Conservation (phyloP, 23 red algal species). For the Gracilaria gracilis region DNA sequence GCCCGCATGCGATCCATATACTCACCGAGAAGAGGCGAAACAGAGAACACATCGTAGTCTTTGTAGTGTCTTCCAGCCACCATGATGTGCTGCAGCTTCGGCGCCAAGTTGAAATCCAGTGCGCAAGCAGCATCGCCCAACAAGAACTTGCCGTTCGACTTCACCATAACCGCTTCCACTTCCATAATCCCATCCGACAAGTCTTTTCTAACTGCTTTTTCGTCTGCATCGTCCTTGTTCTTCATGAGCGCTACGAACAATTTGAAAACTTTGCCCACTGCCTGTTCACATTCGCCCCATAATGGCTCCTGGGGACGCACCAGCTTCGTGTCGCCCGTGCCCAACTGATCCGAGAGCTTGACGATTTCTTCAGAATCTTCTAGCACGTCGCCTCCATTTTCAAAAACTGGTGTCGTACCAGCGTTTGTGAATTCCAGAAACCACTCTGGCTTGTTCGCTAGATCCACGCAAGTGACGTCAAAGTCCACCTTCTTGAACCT, state of each 20-base stretch:
- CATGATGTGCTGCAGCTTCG: constrained; percentile 63
- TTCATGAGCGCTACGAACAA: constrained; percentile 61
- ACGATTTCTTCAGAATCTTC: constrained; percentile 44
- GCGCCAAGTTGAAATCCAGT: constrained; percentile 68
- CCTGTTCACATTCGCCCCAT: constrained; percentile 34
- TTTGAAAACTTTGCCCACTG: constrained; percentile 41
- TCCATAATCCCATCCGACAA: constrained; percentile 27
- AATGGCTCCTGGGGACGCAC: constrained; percentile 17
- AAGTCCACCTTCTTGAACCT: constrained; percentile 31
- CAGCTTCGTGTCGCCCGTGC: constrained; percentile 1
- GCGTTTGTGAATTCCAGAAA: constrained; percentile 64
- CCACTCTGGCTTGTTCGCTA: constrained; percentile 63
- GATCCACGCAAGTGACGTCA: constrained; percentile 33
- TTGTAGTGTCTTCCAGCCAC: constrained; percentile 71
- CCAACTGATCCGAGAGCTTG: constrained; percentile 41
- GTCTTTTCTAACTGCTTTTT: constrained; percentile 7
- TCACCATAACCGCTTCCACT: constrained; percentile 24
- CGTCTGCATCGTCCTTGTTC: constrained; percentile 45
- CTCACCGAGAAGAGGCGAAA: background rate
- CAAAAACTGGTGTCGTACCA: constrained; percentile 44
- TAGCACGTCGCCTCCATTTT: constrained; percentile 22
- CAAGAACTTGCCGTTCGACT: constrained; percentile 45
- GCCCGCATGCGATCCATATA: constrained; percentile 31
- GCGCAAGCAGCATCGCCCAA: constrained; percentile 36
- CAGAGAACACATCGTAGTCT: constrained; percentile 12